phyloP scores from a whole-genome alignment of 768 basidiomycete species.

The Lyophyllum atratum region DNA sequence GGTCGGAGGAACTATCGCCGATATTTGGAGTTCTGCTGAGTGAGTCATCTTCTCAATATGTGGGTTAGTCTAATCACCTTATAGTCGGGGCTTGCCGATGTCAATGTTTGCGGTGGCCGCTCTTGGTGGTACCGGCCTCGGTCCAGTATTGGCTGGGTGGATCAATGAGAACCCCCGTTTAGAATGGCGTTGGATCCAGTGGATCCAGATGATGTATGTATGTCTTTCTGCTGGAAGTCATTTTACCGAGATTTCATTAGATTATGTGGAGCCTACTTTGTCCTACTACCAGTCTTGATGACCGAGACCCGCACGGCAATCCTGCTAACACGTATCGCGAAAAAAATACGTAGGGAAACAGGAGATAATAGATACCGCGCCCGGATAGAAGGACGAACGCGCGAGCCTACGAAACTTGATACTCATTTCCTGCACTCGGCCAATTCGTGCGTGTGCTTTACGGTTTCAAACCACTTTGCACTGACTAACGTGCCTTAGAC shows the following conservation, averaged over 20 bases:
- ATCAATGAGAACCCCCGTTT: conserved; percentile 59
- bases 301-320: conserved; percentile 75
- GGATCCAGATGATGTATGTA: conserved; percentile 69
- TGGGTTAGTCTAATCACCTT: neutral
- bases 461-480: neutral
- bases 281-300: conserved; percentile 56
- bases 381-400: conserved; percentile 63
- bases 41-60: conserved; percentile 27
- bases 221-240: conserved; percentile 1
- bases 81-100: conserved; percentile 79
- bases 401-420: conserved; percentile 59
- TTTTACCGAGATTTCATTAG: conserved; percentile 30
- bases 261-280: conserved; percentile 49
- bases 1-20: conserved; percentile 75
- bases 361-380: conserved; percentile 66
- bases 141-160: conserved; percentile 66
- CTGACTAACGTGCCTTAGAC: conserved; percentile 37
- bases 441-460: conserved; percentile 53
- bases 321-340: conserved; percentile 66
- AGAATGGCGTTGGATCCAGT: conserved; percentile 84
- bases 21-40: conserved; percentile 68
- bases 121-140: conserved; percentile 62
- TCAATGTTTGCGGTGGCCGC: conserved; percentile 65
- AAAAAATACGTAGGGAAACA: conserved; percentile 61
- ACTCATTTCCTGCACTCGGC: conserved; percentile 69